Evolutionary conservation across 345 rosid genomes (phyloP), one percentile per base, ranked within the genome.

Genomic region (Camelina hispida): DNA sequence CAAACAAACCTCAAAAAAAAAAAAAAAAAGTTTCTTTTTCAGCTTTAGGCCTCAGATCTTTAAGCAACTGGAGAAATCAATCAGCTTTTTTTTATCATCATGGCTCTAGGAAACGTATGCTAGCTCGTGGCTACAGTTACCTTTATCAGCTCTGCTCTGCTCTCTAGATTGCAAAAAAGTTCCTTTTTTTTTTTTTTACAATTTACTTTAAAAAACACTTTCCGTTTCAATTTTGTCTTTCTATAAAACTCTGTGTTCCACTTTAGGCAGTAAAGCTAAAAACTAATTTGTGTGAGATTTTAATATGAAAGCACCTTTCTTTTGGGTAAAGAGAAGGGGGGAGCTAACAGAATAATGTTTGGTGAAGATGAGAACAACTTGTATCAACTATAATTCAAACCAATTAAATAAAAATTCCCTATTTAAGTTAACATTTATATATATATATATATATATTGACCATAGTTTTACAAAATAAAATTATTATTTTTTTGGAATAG

Each of bases 341-440:
- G 9, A 37, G 42, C 13, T 37, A 37, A 11, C 60, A 22, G 44
- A 47, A 58, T 23, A 3, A 34, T 7, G 68, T 67, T 74, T 58
- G 68, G 68, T 74, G 72, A 59, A 48, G 68, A 16, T 50, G 73
- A 74, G 20, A 56, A 56, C 66, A 22, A 74, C 66, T 11, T 15
- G 5, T 48, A 66, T 74, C 78, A 35, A 46, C 57, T 54, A 56
- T 64, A 43, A 20, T 64, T 73, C 71, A 30, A 34, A 64, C 32
- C 46, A 52, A 17, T 43, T 53, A 9, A 3, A 22, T 37, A 4
- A 17, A 17, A 30, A 30, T 30, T 56, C 9, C 17, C 32, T 42
- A 16, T 69, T 28, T 56, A 40, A 40, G 28, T 23, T 40, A 53
- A 5, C 13, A 38, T 8, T 23, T 14, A 18, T 13, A 3, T 37